These are phyloP conservation scores for Nicotiana tomentosiformis DNA, from an alignment of 257 asterid genomes.

Conservation along the genomic window DNA sequence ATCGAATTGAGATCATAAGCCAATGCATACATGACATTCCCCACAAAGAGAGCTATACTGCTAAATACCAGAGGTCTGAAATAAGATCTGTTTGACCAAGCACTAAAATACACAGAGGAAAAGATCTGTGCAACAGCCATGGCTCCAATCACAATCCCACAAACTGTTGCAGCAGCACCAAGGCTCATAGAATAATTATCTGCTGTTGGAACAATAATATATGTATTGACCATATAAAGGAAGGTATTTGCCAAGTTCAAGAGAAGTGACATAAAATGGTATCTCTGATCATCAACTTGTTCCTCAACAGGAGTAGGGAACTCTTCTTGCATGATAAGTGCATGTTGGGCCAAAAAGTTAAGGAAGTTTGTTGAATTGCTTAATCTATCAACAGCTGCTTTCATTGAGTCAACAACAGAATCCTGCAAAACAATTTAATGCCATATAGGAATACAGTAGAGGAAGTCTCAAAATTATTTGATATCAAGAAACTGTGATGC, in stretches of 20 bases:
- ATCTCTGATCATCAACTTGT: constrained; percentile 60
- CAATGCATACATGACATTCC: constrained; percentile 78
- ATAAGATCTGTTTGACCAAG: constrained; percentile 97
- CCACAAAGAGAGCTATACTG: constrained; percentile 70
- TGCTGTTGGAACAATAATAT: constrained; percentile 96
- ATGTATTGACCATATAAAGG: constrained; percentile 96
- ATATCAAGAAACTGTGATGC: background rate
- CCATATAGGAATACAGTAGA: constrained; percentile 12
- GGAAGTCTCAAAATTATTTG: background rate
- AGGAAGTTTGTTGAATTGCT: constrained; percentile 85
- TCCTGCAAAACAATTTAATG: constrained; percentile 48
- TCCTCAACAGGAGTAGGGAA: constrained; percentile 66
- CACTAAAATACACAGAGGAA: constrained; percentile 97
- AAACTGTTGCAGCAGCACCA: constrained; percentile 98
- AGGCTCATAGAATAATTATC: constrained; percentile 97
- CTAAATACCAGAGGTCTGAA: constrained; percentile 86
- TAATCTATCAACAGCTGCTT: constrained; percentile 82
- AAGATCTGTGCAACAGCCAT: constrained; percentile 98
- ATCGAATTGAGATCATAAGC: constrained; percentile 82
- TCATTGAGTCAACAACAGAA: constrained; percentile 75
- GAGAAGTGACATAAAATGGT: constrained; percentile 87
- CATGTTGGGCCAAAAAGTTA: constrained; percentile 88
- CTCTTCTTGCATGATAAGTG: constrained; percentile 95
- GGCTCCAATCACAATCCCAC: constrained; percentile 92
- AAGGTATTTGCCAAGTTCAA: constrained; percentile 92